Evolutionary conservation across 352 stramenopile species (phyloP), one percentile per base, ranked within the genome.

Genomic region (Globisporangium acanthophoron): DNA sequence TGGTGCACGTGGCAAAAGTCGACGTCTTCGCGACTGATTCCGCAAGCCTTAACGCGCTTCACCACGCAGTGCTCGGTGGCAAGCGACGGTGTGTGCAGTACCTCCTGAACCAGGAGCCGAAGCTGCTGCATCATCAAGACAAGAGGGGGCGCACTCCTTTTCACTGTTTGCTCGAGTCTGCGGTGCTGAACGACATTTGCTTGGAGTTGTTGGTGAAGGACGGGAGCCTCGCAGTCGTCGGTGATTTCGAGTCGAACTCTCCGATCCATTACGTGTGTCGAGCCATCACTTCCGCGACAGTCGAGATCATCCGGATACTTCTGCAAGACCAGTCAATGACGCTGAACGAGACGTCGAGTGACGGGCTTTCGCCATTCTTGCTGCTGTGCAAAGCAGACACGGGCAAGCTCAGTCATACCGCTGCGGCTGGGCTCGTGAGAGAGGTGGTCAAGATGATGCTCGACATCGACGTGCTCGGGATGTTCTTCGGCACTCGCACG

Each of bases 241-340:
- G 69, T 24, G 75, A 89, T 52, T 69, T 87, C 40, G 59, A 62
- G 13, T 68, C 65, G 0, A 75, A 71, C 43, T 75, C 75, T 44
- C 73, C 80, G 4, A 76, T 91, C 56, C 78, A 91, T 44, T 91
- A 78, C 57, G 81, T 74, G 5, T 88, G 73, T n/a, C 70, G 72
- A 52, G 67, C 52, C 39, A 53, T 89, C 24, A 89, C 80, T 52
- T 39, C 56, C 15, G 61, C 58, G 29, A 87, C 77, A 5, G 67
- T 79, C 5, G 65, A 72, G 39, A 78, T 88, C 45, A 73, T 68
- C 40, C 62, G 62, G 20, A 54, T 78, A 9, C 74, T 88, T n/a
- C 61, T 91, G 48, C 35, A 55, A 56, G 52, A 66, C 11, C 60
- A 85, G 44, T 58, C 78, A 5, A 57, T 55, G 27, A 69, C 70